Evolutionary conservation across 768 basidiomycete species (phyloP), one percentile per base, ranked within the genome.

Genomic region (Daedaleopsis sinensis): DNA sequence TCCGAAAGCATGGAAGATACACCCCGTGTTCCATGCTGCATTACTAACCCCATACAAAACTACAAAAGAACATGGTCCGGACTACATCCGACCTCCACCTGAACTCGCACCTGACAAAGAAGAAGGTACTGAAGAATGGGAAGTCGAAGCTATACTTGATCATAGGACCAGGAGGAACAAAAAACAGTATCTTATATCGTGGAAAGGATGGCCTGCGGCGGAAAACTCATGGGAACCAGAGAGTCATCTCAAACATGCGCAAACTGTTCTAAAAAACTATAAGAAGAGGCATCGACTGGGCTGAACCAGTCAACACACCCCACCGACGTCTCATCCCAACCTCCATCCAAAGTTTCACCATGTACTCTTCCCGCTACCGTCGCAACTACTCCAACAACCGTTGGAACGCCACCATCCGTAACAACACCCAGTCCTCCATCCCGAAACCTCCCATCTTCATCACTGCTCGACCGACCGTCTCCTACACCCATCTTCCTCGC

Each of bases 1-100:
- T 9, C 73, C 72, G 3, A 8, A 16, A 0, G 55, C 55, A 1
- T 69, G 68, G 70, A 66, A 72, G 8, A 67, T 71, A 24, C 70
- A 75, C 46, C 63, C 65, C n/a, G 66, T 71, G 5, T 64, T 70
- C 61, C 64, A 71, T 51, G 57, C 52, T 58, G 52, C 13, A 18
- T 44, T 43, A 7, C 56, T 65, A 4, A 52, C 38, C 48, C 69
- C 55, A 9, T 66, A 64, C 36, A 46, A 58, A 37, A 43, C 37
- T 42, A 58, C 57, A 43, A 43, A 35, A 51, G 47, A 48, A 15
- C 47, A 48, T 15, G 47, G 47, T 27, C 21, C 21, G 8, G 24
- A 48, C 10, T 48, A 48, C 15, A 24, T 24, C 24, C 3, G 21
- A 23, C 47, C 47, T 24, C 47, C 47, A 23, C 47, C 47, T 23